Base-by-base conservation (phyloP, 371 early-diverging fungal species). In the Rhizomucor pusillus region DNA sequence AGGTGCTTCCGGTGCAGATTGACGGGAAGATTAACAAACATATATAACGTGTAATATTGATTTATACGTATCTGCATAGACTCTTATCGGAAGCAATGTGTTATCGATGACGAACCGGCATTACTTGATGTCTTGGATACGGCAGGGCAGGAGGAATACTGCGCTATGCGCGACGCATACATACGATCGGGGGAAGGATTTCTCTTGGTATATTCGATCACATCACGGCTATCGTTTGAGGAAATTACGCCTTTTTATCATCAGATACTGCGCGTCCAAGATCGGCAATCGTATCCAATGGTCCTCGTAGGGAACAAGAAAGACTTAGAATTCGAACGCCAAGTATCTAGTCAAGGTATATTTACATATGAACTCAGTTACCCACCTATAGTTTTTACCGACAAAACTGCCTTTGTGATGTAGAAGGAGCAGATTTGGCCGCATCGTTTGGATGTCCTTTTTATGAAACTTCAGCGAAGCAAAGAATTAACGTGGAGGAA, bases 391-490 rank as follows among this genome's bases (percentile, higher is more conserved):
- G n/a, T n/a, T n/a, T n/a, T n/a, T 20, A 39, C 3, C 35, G 36
- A 39, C 13, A 39, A 20, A 23, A 23, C 40, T 37, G 7, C 24
- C 13, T 13, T 10, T 35, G 4, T 19, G 29, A 24, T 25, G 19
- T 57, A 74, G 93, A 93, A 79, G 98, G 92, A 18, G 69, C 81
- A 46, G 94, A 90, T 20, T 80, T 90, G 18, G 93, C 95, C 14
- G 73, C 78, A 55, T 62, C 66, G 33, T 90, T 91, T 60, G 75
- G 76, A 14, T 90, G 91, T 59, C 75, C 79, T 39, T 90, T 93
- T 73, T 80, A 91, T 36, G 97, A 97, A 73, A 93, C 96, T 11
- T 90, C 90, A 19, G 97, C 97, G 35, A 88, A 90, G 66, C 80
- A 84, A 44, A 83, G 87, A 47, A 84, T 89, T 48, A 94, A 95